Evolutionary conservation across 2,329 filamentous ascomycete species (phyloP), one percentile per base, ranked within the genome.

Genomic region (Tolypocladium guangdongense): DNA sequence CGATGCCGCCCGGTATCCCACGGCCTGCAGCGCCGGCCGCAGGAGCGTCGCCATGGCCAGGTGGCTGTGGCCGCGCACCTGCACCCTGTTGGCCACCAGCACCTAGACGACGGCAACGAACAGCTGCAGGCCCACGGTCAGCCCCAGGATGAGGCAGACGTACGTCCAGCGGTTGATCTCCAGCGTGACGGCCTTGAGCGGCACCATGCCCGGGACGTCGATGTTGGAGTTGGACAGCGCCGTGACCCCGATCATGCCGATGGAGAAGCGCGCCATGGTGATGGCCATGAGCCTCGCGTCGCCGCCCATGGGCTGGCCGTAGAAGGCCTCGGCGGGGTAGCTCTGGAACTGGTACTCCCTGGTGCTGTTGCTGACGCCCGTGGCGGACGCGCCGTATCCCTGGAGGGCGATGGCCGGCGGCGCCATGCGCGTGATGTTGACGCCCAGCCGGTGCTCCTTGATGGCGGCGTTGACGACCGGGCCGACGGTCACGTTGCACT

Each of bases 321-420:
- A 74, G 5, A 63, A 54, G 1, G 69, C 68, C 50, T 73, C 69
- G 30, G 66, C 63, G 0, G 74, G 74, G 50, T 76, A 77, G 11
- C 67, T 69, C 57, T 74, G 71, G 46, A 63, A 69, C 56, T 68
- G 65, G 37, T 62, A 55, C 51, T 55, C 51, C 18, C 56, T 52
- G 36, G 61, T 56, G 53, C 56, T 56, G 54, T 60, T 60, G 50
- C 33, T 59, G 12, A 51, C 57, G 51, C 58, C 63, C 12, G 60
- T 56, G 6, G 47, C 20, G 2, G 62, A 60, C 1, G 59, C 58
- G 33, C 62, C 61, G 54, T 71, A 74, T 6, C 72, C 73, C 37
- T 71, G 66, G 6, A 74, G 66, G 0, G 72, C 72, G 18, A 75
- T 74, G 1, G 68, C 66, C 1, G 63, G 58, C 7, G 68, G 62